A percentile compares a stretch with the other conserved stretches of the same genome.
phyloP scores from a whole-genome alignment of 2,329 filamentous ascomycete species.

The Aspergillus phoenicis region DNA sequence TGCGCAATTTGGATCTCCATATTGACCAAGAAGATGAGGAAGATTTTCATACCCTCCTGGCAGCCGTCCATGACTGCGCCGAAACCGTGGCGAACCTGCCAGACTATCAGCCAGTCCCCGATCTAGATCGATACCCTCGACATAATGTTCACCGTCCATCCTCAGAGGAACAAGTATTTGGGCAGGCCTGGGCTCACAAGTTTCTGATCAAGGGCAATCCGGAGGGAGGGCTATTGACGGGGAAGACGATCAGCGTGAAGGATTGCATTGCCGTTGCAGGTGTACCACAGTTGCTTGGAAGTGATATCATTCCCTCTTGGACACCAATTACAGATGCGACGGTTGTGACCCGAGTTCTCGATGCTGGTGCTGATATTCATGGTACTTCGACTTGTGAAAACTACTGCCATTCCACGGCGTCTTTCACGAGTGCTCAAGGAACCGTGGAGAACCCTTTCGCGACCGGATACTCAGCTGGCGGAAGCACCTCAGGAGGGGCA shows the following conservation, averaged over 20 bases:
- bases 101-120: constrained; percentile 51
- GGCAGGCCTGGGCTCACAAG: constrained; percentile 56
- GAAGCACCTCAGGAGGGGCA: constrained; percentile 33
- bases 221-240: constrained; percentile 34
- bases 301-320: constrained; percentile 54
- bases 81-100: constrained; percentile 48
- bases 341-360: constrained; percentile 54
- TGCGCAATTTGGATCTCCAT: constrained; percentile 41
- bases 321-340: constrained; percentile 57
- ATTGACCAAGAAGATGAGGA: constrained; percentile 42
- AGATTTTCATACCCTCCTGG: constrained; percentile 54
- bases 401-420: constrained; percentile 45
- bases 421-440: constrained; percentile 33
- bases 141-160: constrained; percentile 46
- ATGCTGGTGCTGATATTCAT: constrained; percentile 54
- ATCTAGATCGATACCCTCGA: constrained; percentile 50
- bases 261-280: constrained; percentile 59
- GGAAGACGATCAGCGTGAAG: constrained; percentile 56
- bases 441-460: constrained; percentile 32
- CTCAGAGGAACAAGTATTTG: constrained; percentile 48
- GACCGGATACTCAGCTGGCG: constrained; percentile 33
- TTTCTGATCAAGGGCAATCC: constrained; percentile 48
- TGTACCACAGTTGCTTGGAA: constrained; percentile 58
- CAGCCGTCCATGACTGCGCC: constrained; percentile 56
- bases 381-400: constrained; percentile 59